A percentile compares a stretch with the other conserved stretches of the same genome.
Conservation (phyloP, 148 eudicot genomes). For the Cornus kousa region DNA sequence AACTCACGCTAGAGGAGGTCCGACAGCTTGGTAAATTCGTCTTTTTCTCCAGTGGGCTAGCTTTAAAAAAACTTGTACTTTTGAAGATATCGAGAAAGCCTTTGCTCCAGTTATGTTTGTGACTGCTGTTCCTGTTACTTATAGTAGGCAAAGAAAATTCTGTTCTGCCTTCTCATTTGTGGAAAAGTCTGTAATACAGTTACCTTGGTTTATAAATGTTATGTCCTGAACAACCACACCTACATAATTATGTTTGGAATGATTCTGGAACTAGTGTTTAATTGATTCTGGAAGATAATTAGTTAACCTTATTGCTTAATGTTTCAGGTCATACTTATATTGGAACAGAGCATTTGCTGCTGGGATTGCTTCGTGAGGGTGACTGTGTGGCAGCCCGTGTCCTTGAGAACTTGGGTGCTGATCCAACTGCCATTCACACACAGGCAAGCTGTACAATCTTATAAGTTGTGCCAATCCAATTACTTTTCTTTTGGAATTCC, state of each 20-base stretch:
- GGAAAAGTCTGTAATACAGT: background rate
- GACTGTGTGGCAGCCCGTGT: slow-evolving; percentile 80
- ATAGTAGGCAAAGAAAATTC: background rate
- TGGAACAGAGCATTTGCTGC: slow-evolving; percentile 69
- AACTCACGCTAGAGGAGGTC: slow-evolving; percentile 77
- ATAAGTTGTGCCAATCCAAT: background rate
- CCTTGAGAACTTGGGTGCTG: slow-evolving; percentile 72
- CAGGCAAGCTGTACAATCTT: slow-evolving; percentile 42
- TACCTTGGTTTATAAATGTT: background rate
- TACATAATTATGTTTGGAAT: background rate
- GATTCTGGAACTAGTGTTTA: no score
- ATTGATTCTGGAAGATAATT: background rate
- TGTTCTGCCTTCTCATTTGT: background rate
- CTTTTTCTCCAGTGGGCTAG: background rate
- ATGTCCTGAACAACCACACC: background rate
- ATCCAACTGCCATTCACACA: slow-evolving; percentile 60
- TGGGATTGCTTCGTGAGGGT: slow-evolving; percentile 67
- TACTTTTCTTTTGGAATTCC: background rate
- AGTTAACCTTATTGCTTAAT: background rate
- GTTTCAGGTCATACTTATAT: slow-evolving; percentile 61
- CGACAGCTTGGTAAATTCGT: slow-evolving; percentile 67
- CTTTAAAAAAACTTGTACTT: background rate
- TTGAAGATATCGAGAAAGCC: background rate
- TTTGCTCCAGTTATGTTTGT: background rate
- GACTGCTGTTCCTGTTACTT: no score